Evolutionary conservation across 164 flowering plant genomes (phyloP).

Genomic region (Tetrastigma voinierianum): DNA sequence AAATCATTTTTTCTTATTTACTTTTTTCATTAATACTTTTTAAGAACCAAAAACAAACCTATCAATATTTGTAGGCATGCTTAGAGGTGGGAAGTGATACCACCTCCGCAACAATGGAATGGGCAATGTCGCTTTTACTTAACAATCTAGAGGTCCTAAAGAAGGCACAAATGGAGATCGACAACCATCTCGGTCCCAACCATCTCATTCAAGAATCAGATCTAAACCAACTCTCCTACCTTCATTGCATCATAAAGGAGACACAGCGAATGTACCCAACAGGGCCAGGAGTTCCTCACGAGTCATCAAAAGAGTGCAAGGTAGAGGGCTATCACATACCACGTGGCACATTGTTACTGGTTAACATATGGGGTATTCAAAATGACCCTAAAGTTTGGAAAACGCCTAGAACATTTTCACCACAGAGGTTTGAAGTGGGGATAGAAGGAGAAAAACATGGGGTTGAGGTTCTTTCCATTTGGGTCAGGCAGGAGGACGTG

Average conservation of each 20-base stretch:
- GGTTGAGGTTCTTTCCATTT: conserved; percentile 38
- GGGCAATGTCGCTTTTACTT: conserved; percentile 39
- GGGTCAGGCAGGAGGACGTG: conserved; percentile 46
- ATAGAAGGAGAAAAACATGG: conserved; percentile 22
- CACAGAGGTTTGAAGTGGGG: conserved; percentile 33
- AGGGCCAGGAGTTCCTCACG: conserved; percentile 33
- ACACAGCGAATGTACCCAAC: conserved; percentile 33
- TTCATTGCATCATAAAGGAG: too few species aligned
- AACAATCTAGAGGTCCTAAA: conserved; percentile 26
- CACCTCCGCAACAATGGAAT: conserved; percentile 41
- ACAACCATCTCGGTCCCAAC: too few species aligned
- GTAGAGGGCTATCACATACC: conserved; percentile 35
- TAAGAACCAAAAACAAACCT: neutral
- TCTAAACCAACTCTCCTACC: too few species aligned
- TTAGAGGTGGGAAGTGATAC: conserved; percentile 46
- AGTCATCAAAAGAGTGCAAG: conserved; percentile 28
- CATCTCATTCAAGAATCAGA: too few species aligned
- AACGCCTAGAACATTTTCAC: conserved; percentile 26
- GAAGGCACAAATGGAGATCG: too few species aligned
- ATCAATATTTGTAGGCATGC: conserved; percentile 18
- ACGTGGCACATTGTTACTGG: conserved; percentile 24
- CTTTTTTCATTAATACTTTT: too few species aligned
- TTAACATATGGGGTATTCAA: conserved; percentile 39
- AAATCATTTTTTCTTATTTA: too few species aligned
- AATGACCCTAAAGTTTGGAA: conserved; percentile 31